phyloP scores from a whole-genome alignment of 2,329 filamentous ascomycete species.

The Nothopassalora personata region DNA sequence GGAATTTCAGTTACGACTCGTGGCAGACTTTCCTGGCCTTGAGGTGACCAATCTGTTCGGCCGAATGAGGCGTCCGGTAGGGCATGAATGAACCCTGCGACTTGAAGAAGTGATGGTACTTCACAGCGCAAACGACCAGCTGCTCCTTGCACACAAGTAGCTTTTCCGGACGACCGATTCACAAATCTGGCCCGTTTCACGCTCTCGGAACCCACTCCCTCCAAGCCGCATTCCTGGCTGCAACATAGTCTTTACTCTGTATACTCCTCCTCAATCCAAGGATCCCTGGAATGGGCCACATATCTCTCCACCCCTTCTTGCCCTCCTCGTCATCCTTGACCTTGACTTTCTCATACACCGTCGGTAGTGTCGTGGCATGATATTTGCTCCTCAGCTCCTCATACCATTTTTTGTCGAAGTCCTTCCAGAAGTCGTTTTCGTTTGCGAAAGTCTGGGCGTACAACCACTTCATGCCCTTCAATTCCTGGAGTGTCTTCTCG shows the following conservation, averaged over 20 bases:
- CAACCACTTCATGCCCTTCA: constrained; percentile 63
- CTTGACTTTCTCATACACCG: constrained; percentile 63
- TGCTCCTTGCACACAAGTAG: too few species aligned
- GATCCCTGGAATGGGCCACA: constrained; percentile 20
- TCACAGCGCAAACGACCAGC: too few species aligned
- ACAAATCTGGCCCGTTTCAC: not conserved
- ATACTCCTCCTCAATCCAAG: constrained; percentile 21
- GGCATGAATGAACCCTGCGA: too few species aligned
- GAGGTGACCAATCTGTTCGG: too few species aligned
- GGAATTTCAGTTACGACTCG: too few species aligned
- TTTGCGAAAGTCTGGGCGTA: constrained; percentile 66
- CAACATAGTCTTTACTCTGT: constrained; percentile 20
- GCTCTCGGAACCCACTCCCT: constrained; percentile 21
- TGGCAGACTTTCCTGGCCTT: too few species aligned
- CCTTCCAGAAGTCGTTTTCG: constrained; percentile 62
- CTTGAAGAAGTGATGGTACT: too few species aligned
- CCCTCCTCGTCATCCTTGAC: constrained; percentile 35
- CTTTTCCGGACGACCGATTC: not conserved
- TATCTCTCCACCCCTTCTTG: constrained; percentile 34
- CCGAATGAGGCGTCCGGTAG: too few species aligned
- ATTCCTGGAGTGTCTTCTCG: constrained; percentile 54
- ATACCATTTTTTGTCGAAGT: constrained; percentile 58
- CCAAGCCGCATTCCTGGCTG: constrained; percentile 20
- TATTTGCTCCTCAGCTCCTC: constrained; percentile 56
- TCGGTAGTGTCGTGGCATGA: constrained; percentile 54